phyloP scores from a whole-genome alignment of 2,329 filamentous ascomycete species.

The Corynespora cassiicola region DNA sequence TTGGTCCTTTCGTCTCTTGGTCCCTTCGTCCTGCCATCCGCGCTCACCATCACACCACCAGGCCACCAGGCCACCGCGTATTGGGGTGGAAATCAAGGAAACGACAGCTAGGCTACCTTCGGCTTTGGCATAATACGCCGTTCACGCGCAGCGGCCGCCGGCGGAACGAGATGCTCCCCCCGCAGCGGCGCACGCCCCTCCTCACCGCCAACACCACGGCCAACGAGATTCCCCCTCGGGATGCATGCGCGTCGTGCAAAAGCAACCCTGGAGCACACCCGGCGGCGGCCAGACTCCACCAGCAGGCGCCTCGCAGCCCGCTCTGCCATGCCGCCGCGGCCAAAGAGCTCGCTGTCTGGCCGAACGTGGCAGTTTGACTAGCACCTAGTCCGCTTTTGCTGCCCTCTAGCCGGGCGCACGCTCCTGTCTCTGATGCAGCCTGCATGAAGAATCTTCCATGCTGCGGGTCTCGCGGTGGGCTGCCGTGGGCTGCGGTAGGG shows the following conservation, averaged over 20 bases:
- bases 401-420: too few relatives aligned
- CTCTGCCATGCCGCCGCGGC: too few relatives aligned
- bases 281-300: background rate
- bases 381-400: conserved; percentile 23
- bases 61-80: too few relatives aligned
- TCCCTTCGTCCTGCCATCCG: background rate
- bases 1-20: too few relatives aligned
- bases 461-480: conserved; percentile 22
- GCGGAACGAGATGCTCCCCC: conserved; percentile 20
- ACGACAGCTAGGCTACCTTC: conserved; percentile 36
- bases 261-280: conserved; percentile 6
- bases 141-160: conserved; percentile 10
- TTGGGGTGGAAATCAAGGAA: too few relatives aligned
- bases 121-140: conserved; percentile 31
- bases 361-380: conserved; percentile 31
- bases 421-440: too few relatives aligned
- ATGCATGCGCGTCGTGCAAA: conserved; percentile 11
- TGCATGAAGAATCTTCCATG: too few relatives aligned
- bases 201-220: conserved; percentile 30
- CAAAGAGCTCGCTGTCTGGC: conserved; percentile 25
- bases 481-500: too few relatives aligned
- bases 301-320: too few relatives aligned
- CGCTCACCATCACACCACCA: background rate
- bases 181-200: conserved; percentile 26
- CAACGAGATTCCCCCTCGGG: conserved; percentile 15